Percentiles rank a stretch among this genome's conserved stretches.
phyloP scores from a whole-genome alignment of 352 stramenopile species.

The Phytophthora lateralis region DNA sequence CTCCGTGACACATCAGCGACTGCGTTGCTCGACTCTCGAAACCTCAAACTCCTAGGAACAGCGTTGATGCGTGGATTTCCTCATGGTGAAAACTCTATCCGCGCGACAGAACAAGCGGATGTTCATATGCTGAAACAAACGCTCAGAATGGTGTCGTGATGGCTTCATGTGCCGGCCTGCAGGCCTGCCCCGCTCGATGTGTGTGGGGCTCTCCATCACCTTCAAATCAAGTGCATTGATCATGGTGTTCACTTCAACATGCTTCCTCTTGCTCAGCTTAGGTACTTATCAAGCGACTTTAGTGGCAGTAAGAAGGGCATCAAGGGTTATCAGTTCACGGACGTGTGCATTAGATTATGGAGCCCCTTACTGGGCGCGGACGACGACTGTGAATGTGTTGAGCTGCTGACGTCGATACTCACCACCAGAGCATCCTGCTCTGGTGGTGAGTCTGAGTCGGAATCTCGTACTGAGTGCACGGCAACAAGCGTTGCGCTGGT shows the following conservation, averaged over 20 bases:
- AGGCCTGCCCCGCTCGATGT: too few relatives aligned
- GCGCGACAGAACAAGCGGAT: neutral
- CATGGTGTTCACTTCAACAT: slow-evolving; percentile 13
- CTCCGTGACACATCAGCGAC: slow-evolving; percentile 2
- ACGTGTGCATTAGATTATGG: slow-evolving; percentile 13
- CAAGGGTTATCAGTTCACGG: neutral
- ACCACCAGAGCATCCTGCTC: slow-evolving; percentile 24
- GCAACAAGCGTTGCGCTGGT: slow-evolving; percentile 20
- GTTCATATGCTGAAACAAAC: neutral
- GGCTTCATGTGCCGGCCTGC: too few relatives aligned
- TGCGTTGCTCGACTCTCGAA: neutral
- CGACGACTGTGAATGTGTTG: slow-evolving; percentile 15
- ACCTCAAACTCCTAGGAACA: slow-evolving; percentile 1
- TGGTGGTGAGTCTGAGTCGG: slow-evolving; percentile 10
- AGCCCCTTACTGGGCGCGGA: slow-evolving; percentile 12
- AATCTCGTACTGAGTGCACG: slow-evolving; percentile 18
- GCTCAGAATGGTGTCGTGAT: neutral
- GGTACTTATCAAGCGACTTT: too few relatives aligned
- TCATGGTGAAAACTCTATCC: neutral
- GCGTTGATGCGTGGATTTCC: slow-evolving; percentile 2
- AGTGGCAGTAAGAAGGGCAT: too few relatives aligned
- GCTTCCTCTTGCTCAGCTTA: neutral
- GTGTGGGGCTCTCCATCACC: neutral
- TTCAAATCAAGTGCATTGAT: slow-evolving; percentile 12
- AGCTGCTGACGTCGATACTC: slow-evolving; percentile 24